Evolutionary conservation across 495 filamentous ascomycete species (phyloP).

Genomic region (Penicillium pancosmium): DNA sequence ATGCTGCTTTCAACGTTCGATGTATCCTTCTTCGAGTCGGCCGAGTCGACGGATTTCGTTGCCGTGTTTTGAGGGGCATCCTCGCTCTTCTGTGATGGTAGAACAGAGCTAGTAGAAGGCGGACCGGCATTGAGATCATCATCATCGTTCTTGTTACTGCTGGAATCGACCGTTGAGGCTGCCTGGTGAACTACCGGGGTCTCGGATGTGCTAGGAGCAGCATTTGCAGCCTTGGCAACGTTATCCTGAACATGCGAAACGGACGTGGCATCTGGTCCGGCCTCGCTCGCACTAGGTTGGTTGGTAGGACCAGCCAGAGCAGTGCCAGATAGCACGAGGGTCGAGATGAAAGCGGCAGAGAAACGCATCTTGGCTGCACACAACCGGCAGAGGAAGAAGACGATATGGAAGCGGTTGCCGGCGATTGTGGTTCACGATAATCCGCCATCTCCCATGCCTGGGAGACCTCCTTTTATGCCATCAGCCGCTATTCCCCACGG

Average conservation of each 20-base stretch:
- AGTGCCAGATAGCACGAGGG: slow-evolving; percentile 34
- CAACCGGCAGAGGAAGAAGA: slow-evolving; percentile 11
- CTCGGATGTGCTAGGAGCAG: background rate
- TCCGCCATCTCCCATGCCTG: background rate
- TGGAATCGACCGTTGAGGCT: slow-evolving; percentile 1
- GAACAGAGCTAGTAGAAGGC: background rate
- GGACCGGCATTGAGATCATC: background rate
- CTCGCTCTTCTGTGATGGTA: slow-evolving; percentile 5
- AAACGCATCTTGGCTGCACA: slow-evolving; percentile 35
- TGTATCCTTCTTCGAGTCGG: slow-evolving; percentile 1
- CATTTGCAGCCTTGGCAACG: background rate
- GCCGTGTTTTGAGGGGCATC: background rate
- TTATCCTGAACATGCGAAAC: slow-evolving; percentile 5
- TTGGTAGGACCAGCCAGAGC: slow-evolving; percentile 28
- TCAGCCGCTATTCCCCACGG: slow-evolving; percentile 7
- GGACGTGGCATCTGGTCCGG: slow-evolving; percentile 2
- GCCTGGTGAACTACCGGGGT: slow-evolving; percentile 5
- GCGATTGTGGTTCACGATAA: slow-evolving; percentile 9
- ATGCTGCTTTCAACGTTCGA: slow-evolving; percentile 1
- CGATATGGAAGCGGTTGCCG: background rate
- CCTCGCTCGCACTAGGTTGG: slow-evolving; percentile 15
- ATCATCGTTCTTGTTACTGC: background rate
- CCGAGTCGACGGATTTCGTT: background rate
- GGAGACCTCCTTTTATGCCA: slow-evolving; percentile 26
- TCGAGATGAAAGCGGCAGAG: slow-evolving; percentile 31